Percentiles rank a stretch among this genome's conserved stretches.
Conservation (phyloP, 805 yeast species). For the Priceomyces carsonii region DNA sequence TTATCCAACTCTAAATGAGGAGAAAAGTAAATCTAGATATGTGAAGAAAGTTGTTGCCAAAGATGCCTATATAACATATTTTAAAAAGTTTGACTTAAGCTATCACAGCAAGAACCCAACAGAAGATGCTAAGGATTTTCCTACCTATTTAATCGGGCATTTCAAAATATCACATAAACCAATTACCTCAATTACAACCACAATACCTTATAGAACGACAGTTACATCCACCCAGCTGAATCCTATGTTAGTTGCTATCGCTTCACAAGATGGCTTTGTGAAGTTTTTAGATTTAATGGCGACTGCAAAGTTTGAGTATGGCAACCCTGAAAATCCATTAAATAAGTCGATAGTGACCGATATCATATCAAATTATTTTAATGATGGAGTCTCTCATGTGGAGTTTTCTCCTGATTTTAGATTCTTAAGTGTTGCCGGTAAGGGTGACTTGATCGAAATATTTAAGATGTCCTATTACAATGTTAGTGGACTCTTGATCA, state of each 20-base stretch:
- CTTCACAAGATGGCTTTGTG: constrained; percentile 66
- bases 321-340: constrained; percentile 17
- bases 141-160: constrained; percentile 47
- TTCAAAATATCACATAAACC: constrained; percentile 62
- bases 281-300: constrained; percentile 53
- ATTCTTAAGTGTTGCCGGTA: constrained; percentile 49
- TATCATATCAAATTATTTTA: constrained; percentile 60
- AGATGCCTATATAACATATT: constrained; percentile 37
- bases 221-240: constrained; percentile 16
- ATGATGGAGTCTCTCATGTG: constrained; percentile 58
- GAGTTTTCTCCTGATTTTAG: constrained; percentile 50
- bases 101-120: constrained; percentile 15
- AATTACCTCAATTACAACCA: constrained; percentile 47
- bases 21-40: constrained; percentile 11
- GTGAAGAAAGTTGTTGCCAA: constrained; percentile 18
- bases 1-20: constrained; percentile 10
- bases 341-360: constrained; percentile 42
- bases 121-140: constrained; percentile 7
- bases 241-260: constrained; percentile 51
- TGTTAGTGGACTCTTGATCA: constrained; percentile 33
- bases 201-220: constrained; percentile 19
- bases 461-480: constrained; percentile 43
- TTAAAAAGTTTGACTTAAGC: constrained; percentile 37
- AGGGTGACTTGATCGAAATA: constrained; percentile 51
- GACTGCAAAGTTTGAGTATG: constrained; percentile 29